A percentile compares a stretch with the other conserved stretches of the same genome.
phyloP scores from a whole-genome alignment of 257 asterid genomes.

The Cinchona pubescens region DNA sequence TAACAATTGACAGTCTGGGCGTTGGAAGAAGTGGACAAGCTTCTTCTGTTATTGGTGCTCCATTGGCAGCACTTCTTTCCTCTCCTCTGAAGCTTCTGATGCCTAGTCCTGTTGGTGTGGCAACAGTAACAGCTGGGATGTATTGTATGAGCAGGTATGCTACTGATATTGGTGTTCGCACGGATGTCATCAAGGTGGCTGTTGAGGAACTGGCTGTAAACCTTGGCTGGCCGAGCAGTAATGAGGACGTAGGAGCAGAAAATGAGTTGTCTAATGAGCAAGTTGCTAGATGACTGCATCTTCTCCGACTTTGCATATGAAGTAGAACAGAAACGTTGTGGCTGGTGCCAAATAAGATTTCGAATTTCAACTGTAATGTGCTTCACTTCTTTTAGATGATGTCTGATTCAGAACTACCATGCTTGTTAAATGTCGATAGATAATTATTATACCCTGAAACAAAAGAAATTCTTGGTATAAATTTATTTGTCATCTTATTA shows the following conservation, averaged over 20 bases:
- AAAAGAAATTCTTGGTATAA: not conserved
- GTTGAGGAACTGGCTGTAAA: conserved; percentile 78
- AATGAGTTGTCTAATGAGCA: conserved; percentile 24
- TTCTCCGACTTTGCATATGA: conserved; percentile 6
- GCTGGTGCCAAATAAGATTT: not conserved
- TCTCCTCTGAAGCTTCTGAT: conserved; percentile 72
- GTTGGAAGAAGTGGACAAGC: conserved; percentile 96
- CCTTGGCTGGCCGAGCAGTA: conserved; percentile 54
- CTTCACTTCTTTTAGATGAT: not conserved
- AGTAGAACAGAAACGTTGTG: not conserved
- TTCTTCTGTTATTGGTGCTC: conserved; percentile 82
- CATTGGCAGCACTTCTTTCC: conserved; percentile 82
- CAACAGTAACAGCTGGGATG: conserved; percentile 84
- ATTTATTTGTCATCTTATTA: not conserved
- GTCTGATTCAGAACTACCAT: not conserved
- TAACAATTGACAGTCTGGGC: conserved; percentile 64
- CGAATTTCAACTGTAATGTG: not conserved
- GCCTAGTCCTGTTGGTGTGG: conserved; percentile 83
- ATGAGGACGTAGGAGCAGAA: conserved; percentile 30
- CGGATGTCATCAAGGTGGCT: conserved; percentile 71
- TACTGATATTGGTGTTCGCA: conserved; percentile 79
- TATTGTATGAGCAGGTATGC: conserved; percentile 89
- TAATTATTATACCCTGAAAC: not conserved
- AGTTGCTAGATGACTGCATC: conserved; percentile 33
- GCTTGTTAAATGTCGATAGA: not conserved